Conservation (phyloP, 2,329 filamentous ascomycete species). For the Exophiala calicioides region DNA sequence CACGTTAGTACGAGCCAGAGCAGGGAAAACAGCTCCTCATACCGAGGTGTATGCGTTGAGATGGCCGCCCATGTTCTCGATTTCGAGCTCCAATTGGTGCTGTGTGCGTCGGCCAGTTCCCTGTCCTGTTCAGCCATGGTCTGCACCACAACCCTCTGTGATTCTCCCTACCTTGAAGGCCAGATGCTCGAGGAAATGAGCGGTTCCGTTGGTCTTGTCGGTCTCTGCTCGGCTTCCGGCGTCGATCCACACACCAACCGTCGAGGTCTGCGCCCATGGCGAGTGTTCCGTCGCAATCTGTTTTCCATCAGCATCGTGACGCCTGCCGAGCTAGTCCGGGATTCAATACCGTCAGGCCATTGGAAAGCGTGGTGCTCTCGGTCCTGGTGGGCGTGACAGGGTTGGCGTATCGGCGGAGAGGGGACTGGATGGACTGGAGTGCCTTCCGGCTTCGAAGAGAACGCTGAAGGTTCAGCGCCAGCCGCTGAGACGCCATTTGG, state of each 20-base stretch:
- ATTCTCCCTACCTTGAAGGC: conserved; percentile 88
- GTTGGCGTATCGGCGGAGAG: conserved; percentile 87
- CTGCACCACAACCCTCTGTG: conserved; percentile 15
- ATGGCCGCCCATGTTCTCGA: conserved; percentile 99
- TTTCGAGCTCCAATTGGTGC: conserved; percentile 97
- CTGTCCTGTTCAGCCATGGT: conserved; percentile 47
- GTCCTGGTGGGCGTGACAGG: conserved; percentile 79
- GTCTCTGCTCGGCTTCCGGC: conserved; percentile 98
- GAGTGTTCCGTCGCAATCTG: conserved; percentile 98
- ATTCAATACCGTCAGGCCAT: conserved; percentile 83
- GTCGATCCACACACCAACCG: conserved; percentile 98
- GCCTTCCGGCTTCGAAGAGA: conserved; percentile 85
- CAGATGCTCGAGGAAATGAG: conserved; percentile 99
- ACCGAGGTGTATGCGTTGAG: conserved; percentile 99
- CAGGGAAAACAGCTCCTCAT: conserved; percentile 43
- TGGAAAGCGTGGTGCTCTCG: conserved; percentile 93
- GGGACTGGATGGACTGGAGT: conserved; percentile 72
- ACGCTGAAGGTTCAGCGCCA: conserved; percentile 91
- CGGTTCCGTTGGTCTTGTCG: conserved; percentile 96
- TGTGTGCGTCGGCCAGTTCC: conserved; percentile 93
- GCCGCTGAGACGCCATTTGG: conserved; percentile 89
- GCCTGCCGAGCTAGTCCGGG: conserved; percentile 23
- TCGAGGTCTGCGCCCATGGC: conserved; percentile 96
- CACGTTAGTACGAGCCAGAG: conserved; percentile 21
- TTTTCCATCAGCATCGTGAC: conserved; percentile 21